Conservation (phyloP, 2,329 filamentous ascomycete species). For the Pseudocercospora pini-densiflorae region DNA sequence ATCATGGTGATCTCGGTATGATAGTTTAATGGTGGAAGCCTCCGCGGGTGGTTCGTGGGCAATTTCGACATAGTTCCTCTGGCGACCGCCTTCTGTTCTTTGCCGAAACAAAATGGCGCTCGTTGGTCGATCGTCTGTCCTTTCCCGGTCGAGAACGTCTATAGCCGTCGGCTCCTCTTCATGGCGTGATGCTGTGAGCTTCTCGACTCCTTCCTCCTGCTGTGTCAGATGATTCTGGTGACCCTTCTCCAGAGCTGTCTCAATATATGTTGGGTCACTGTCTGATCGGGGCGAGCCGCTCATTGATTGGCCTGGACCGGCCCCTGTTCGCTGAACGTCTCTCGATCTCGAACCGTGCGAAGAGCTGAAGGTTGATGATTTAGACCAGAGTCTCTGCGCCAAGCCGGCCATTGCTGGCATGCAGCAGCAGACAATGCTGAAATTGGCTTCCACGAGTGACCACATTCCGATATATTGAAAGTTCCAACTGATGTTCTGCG, state of each 20-base stretch:
- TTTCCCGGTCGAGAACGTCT: background rate
- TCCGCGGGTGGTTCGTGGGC: background rate
- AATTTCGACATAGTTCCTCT: background rate
- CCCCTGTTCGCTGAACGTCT: background rate
- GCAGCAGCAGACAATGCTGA: constrained; percentile 13
- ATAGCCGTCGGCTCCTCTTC: background rate
- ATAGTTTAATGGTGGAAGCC: background rate
- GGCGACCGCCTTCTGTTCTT: background rate
- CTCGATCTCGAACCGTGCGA: background rate
- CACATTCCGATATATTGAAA: constrained; percentile 19
- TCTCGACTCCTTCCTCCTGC: background rate
- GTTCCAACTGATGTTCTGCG: constrained; percentile 13
- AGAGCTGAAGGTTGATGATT: background rate
- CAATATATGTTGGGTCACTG: background rate
- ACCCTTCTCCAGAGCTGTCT: background rate
- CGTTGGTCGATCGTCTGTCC: background rate
- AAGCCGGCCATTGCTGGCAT: constrained; percentile 18
- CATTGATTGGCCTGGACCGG: background rate
- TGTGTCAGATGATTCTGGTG: background rate
- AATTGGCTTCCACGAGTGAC: constrained; percentile 13
- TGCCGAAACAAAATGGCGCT: background rate
- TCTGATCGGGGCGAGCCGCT: background rate
- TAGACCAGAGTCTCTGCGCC: constrained; percentile 3
- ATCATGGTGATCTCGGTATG: background rate
- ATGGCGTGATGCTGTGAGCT: background rate